Percentiles rank a stretch among this genome's conserved stretches.
Conservation (phyloP, 345 rosid genomes). For the Rhodamnia rubescens region DNA sequence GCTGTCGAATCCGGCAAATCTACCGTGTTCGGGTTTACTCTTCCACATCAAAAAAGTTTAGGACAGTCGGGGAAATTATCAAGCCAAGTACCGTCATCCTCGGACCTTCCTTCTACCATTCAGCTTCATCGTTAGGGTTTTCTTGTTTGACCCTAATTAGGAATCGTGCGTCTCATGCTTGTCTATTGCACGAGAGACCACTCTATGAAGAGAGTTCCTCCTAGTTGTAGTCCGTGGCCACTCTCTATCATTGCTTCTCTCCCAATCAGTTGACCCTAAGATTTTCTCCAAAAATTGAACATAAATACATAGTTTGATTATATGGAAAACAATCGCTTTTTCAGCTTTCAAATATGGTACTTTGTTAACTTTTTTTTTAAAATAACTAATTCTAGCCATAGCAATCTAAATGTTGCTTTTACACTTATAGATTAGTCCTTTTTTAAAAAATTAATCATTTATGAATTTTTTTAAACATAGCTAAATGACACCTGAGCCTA, state of each 20-base stretch:
- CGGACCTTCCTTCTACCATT: neutral
- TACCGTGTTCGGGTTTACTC: neutral
- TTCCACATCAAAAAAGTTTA: neutral
- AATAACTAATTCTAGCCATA: neutral
- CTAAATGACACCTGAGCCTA: neutral
- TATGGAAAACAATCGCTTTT: neutral
- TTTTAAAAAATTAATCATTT: neutral
- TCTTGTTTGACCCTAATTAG: neutral
- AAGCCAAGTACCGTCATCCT: neutral
- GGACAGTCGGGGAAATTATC: neutral
- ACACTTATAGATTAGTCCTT: neutral
- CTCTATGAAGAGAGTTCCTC: neutral
- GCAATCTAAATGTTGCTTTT: neutral
- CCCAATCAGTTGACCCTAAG: neutral
- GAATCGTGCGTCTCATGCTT: neutral
- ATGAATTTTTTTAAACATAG: neutral
- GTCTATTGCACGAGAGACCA: neutral
- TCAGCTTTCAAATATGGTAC: neutral
- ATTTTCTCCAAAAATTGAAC: neutral
- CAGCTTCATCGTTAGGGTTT: neutral
- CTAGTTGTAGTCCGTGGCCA: neutral
- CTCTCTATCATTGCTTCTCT: neutral
- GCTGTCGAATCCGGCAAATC: neutral
- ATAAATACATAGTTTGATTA: neutral
- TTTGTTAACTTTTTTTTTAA: neutral